Conservation (phyloP, 164 flowering plant genomes). For the Macadamia tetraphylla region DNA sequence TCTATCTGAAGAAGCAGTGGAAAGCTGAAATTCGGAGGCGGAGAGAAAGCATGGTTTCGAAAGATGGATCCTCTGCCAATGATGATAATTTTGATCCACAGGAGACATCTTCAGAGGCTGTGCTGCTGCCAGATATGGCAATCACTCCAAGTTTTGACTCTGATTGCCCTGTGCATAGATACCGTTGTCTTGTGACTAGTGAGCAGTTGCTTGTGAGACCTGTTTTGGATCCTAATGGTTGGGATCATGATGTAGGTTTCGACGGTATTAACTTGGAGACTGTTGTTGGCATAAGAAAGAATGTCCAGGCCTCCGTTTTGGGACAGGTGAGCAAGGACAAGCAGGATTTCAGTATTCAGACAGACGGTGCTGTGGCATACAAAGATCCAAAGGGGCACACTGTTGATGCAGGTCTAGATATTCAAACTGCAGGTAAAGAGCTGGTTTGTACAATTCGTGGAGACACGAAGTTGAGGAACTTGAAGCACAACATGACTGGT, state of each 20-base stretch:
- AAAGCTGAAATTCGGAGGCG: slow-evolving; percentile 47
- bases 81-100: slow-evolving; percentile 34
- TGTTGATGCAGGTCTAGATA: slow-evolving; percentile 49
- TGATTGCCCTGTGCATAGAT: slow-evolving; percentile 66
- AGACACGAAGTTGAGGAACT: slow-evolving; percentile 47
- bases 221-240: slow-evolving; percentile 85
- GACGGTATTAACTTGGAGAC: slow-evolving; percentile 88
- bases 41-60: slow-evolving; percentile 26
- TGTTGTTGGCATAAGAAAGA: slow-evolving; percentile 32
- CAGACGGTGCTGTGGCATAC: slow-evolving; percentile 56
- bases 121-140: slow-evolving; percentile 66
- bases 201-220: slow-evolving; percentile 79
- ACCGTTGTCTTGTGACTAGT: slow-evolving; percentile 57
- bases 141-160: slow-evolving; percentile 84
- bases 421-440: slow-evolving; percentile 67
- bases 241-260: slow-evolving; percentile 97
- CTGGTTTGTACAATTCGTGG: slow-evolving; percentile 56
- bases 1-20: slow-evolving; percentile 77
- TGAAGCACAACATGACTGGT: slow-evolving; percentile 51
- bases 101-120: slow-evolving; percentile 47
- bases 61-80: slow-evolving; percentile 15
- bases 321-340: slow-evolving; percentile 94
- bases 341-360: slow-evolving; percentile 63
- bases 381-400: slow-evolving; percentile 39
- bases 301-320: slow-evolving; percentile 42